Conservation (phyloP, 306 rosid species). For the Glycine tomentella region DNA sequence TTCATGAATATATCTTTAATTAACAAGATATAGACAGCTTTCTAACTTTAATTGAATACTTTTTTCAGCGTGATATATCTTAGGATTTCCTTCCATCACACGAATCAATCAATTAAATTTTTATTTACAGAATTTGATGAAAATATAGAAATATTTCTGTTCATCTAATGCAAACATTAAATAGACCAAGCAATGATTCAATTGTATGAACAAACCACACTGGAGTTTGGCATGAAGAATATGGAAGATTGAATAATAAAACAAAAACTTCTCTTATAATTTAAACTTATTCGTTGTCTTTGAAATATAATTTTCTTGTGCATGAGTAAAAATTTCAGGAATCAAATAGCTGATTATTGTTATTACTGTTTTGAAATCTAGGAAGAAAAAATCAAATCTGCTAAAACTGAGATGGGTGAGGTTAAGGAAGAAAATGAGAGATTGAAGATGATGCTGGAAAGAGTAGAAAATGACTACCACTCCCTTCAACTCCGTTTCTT, state of each 20-base stretch:
- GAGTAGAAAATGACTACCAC: conserved; percentile 67
- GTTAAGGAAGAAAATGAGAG: conserved; percentile 79
- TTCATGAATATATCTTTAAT: not conserved
- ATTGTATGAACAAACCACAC: not conserved
- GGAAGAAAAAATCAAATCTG: conserved; percentile 60
- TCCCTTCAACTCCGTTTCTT: conserved; percentile 65
- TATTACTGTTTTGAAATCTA: conserved; percentile 36
- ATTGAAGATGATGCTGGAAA: conserved; percentile 60
- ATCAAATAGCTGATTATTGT: not conserved
- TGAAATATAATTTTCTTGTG: too few species aligned
- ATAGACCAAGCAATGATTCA: not conserved
- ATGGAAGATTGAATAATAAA: not conserved
- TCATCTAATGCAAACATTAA: not conserved
- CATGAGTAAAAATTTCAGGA: not conserved
- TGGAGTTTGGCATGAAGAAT: not conserved
- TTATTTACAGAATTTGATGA: not conserved
- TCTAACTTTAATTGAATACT: not conserved
- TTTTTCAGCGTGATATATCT: not conserved
- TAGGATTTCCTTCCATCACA: conserved; percentile 16
- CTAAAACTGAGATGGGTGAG: conserved; percentile 71
- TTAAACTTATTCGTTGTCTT: too few species aligned
- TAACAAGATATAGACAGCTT: too few species aligned
- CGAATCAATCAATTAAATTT: not conserved
- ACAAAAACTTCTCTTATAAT: not conserved
- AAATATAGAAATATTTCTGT: not conserved